A percentile compares a stretch with the other conserved stretches of the same genome.
phyloP scores from a whole-genome alignment of 169 alveolate species.

The Eimeria zaria region DNA sequence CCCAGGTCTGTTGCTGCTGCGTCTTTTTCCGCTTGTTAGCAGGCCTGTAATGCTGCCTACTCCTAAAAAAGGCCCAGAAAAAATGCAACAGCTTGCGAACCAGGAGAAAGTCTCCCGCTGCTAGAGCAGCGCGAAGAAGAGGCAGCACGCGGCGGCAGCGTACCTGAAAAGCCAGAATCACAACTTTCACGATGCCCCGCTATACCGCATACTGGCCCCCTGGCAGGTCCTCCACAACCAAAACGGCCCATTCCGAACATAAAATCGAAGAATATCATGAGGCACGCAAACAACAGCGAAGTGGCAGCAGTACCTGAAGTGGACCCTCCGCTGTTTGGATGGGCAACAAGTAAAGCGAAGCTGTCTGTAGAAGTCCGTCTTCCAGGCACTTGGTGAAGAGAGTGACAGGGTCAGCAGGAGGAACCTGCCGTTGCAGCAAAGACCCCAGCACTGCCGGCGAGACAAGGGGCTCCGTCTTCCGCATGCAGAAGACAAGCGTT shows the following conservation, averaged over 20 bases:
- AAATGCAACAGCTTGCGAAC: conserved; percentile 63
- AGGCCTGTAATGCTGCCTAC: background rate
- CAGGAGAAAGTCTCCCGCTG: conserved; percentile 49
- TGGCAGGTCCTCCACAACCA: background rate
- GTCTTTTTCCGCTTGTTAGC: background rate
- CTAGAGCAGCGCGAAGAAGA: conserved; percentile 69
- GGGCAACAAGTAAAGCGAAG: conserved; percentile 74
- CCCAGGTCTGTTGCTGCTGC: conserved; percentile 3
- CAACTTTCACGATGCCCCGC: background rate
- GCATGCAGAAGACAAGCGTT: conserved; percentile 67
- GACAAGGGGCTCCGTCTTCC: conserved; percentile 75
- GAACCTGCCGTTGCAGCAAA: conserved; percentile 50
- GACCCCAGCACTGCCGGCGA: conserved; percentile 66
- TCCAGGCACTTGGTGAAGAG: conserved; percentile 52
- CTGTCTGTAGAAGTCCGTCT: conserved; percentile 66
- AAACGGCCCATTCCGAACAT: background rate
- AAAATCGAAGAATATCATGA: background rate
- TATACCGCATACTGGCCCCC: background rate
- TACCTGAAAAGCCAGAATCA: conserved; percentile 7
- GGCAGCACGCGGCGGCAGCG: conserved; percentile 69
- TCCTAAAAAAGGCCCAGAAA: conserved; percentile 41
- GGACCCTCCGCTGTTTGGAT: conserved; percentile 76
- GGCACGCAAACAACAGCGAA: background rate
- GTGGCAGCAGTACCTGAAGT: conserved; percentile 40
- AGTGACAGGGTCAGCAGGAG: conserved; percentile 52